Base-by-base conservation (phyloP, 1,139 yeast species). In the Zygoascus meyerae region DNA sequence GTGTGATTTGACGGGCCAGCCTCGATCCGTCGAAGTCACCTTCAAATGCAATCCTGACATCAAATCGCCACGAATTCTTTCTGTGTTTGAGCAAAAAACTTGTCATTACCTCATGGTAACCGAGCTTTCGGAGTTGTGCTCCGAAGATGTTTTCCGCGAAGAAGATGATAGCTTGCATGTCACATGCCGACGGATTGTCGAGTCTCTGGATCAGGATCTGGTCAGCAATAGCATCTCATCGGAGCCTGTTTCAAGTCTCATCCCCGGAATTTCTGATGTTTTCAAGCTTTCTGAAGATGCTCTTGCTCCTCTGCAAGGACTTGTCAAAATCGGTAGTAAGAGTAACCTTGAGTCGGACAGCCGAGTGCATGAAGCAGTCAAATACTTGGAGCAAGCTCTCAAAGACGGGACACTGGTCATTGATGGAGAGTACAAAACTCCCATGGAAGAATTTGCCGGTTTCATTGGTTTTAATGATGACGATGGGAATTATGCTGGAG, bases 91-190 rank as follows among this genome's bases (percentile, higher is more conserved):
- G 64, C 69, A 78, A 44, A 76, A 74, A 52, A 83, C 92, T 0
- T 89, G 97, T 62, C 78, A 78, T 42, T 87, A 87, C 58, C 74
- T 74, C 54, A 73, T 83, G 62, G 71, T 71, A n/a, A 66, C 87
- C 1, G 72, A 74, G 40, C 69, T 83, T 1, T 82, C 85, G 0
- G 67, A 69, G 5, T 66, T 86, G 17, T 89, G 96, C 62, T 57
- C 61, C 11, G 66, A 77, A 42, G 71, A 70, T 5, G 72, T 75
- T 35, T 79, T 83, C 54, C 57, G 59, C 21, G 59, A 58, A 12
- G 70, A 67, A 18, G 73, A 71, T 16, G 64, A 66, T 32, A 65
- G 69, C 17, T 58, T 66, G 16, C 71, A 72, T 37, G 67, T 79
- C 12, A 65, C 58, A 3, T 79, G 85, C 57, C 68, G 68, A 44